These are phyloP conservation scores for Penicillium expansum DNA, from an alignment of 2,329 filamentous ascomycete species.

Conservation along the genomic window DNA sequence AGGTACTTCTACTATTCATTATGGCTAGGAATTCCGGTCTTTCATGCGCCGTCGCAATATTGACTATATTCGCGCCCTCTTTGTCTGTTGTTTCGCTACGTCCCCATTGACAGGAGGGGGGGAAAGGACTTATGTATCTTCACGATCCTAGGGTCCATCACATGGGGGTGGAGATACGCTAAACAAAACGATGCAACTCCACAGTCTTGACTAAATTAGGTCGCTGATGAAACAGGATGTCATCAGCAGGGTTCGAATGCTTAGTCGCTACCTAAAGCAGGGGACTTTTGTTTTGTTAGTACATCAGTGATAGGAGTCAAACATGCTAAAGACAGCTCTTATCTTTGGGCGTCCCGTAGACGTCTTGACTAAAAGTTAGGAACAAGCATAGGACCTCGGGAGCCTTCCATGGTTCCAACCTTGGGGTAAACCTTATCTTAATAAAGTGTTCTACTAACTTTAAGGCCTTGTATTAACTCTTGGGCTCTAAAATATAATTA, in stretches of 20 bases:
- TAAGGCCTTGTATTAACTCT: neutral
- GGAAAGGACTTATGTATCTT: neutral
- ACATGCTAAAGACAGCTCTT: neutral
- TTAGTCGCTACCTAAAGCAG: neutral
- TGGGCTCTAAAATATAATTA: neutral
- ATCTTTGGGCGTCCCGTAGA: neutral
- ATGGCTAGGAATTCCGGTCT: neutral
- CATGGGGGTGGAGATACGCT: neutral
- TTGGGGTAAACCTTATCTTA: neutral
- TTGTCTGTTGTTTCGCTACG: neutral
- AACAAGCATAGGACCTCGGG: neutral
- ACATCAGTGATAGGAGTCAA: neutral
- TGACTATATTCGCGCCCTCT: neutral
- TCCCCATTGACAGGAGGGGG: neutral
- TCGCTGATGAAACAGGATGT: neutral
- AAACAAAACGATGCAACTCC: neutral
- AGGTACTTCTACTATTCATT: neutral
- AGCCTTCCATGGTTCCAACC: neutral
- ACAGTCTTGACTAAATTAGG: neutral
- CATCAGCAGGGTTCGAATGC: neutral
- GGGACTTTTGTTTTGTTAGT: neutral
- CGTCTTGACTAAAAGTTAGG: neutral
- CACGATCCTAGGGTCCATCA: neutral
- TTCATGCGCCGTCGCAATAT: neutral
- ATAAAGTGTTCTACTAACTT: neutral